These are phyloP conservation scores for Aureoboletus auriporus DNA, from an alignment of 768 basidiomycete species.

Conservation along the genomic window DNA sequence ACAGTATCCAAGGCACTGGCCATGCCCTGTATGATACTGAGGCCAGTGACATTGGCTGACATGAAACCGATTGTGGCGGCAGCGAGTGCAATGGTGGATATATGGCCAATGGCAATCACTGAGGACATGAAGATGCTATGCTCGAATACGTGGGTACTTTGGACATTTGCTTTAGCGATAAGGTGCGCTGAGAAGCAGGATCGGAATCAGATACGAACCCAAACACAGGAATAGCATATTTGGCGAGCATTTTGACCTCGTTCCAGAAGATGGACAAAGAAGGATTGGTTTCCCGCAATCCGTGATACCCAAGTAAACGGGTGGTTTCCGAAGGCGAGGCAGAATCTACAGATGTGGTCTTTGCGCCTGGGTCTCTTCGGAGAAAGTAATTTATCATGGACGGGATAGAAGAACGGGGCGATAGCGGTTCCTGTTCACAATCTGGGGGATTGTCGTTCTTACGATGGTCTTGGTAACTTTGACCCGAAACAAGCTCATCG, in stretches of 20 bases:
- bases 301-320: slow-evolving; percentile 50
- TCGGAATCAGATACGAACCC: slow-evolving; percentile 43
- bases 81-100: slow-evolving; percentile 87
- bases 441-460: slow-evolving; percentile 5
- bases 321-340: slow-evolving; percentile 43
- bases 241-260: slow-evolving; percentile 42
- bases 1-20: slow-evolving; percentile 87
- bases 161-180: background rate
- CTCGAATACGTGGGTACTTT: slow-evolving; percentile 71
- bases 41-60: slow-evolving; percentile 55
- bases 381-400: slow-evolving; percentile 5
- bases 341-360: slow-evolving; percentile 1
- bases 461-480: slow-evolving; percentile 12
- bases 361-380: background rate
- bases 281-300: slow-evolving; percentile 19
- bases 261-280: background rate
- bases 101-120: slow-evolving; percentile 87
- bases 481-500: slow-evolving; percentile 33
- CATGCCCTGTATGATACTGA: slow-evolving; percentile 79
- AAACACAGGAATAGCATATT: slow-evolving; percentile 72
- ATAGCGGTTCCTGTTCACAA: background rate
- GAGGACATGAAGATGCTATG: slow-evolving; percentile 83
- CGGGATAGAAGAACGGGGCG: background rate
- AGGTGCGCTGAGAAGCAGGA: background rate
- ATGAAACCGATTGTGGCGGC: slow-evolving; percentile 73